Base-by-base conservation (phyloP, 2,329 filamentous ascomycete genomes). In the Colletotrichum tropicicola region DNA sequence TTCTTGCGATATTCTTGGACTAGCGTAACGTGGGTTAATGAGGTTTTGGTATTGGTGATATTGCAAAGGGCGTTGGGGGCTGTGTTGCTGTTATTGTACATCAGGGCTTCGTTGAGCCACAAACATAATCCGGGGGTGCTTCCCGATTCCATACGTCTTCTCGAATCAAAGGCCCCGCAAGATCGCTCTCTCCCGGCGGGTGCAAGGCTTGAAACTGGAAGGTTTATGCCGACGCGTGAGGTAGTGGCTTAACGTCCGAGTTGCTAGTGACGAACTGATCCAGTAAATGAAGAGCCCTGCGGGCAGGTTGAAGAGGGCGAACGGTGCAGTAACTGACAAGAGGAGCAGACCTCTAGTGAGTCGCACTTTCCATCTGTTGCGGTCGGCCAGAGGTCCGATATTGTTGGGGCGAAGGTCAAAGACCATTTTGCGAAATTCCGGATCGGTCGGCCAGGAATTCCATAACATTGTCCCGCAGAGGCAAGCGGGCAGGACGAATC, bases 1-100 rank as follows among this genome's bases (percentile, higher is more conserved):
- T 99, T 65, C 80, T 99, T 70, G 97, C 96, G 13, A 92, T 95
- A 55, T 89, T 94, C 54, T 76, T 97, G 71, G 91, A 92, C 62
- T 97, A 68, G 65, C 39, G 41, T 52, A 21, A 48, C 30, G 12
- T 35, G 13, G 23, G 51, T 30, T 48, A 17, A 8, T 49, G 27
- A 27, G 13, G 39, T 28, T 32, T 51, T 41, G 19, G 59, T 51
- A 41, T 12, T 27, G 41, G 54, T 65, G 44, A 12, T 57, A 10
- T 59, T 54, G 48, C 48, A 48, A 21, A 23, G 65, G n/a, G 65
- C 65, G 65, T 67, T 67, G 13, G 5, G 28, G 39, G 17, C 54
- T 47, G 55, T 58, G 6, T 49, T 37, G 59, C 44, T 25, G 21
- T 39, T 67, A 57, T 55, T 65, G 66, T 68, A 68, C 66, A 68